Base-by-base conservation (phyloP, 2,329 filamentous ascomycete genomes). In the Dactylonectria estremocensis region DNA sequence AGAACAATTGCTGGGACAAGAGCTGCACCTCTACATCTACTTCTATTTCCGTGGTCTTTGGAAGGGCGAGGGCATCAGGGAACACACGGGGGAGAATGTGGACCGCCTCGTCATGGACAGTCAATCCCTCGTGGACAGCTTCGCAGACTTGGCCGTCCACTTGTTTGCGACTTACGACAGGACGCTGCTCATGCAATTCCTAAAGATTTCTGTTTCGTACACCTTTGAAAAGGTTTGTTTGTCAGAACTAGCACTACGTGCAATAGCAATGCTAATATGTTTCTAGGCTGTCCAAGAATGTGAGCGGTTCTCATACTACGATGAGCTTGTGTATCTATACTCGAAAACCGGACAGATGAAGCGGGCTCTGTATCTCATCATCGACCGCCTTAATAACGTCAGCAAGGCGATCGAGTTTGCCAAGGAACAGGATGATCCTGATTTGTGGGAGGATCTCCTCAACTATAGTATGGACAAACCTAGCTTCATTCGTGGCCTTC, bases 381-480 rank as follows among this genome's bases (percentile, higher is more conserved):
- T 98, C 69, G 94, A 97, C 75, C 91, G 94, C n/a, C 87, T 99
- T 5, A 91, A 91, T 66, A 94, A 99, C 78, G 95, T 98, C 56
- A 92, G 92, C 56, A 95, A 96, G 73, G 96, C 96, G 9, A 99
- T 99, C 73, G 89, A 92, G 1, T 99, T 99, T 76, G 95, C 95
- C 61, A 98, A 98, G 80, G 92, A 95, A 69, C 95, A 98, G 77
- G 91, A 96, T 70, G 95, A 98, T 75, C 91, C 92, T 0, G 95
- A 98, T 74, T 87, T 99, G 0, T 99, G 96, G 96, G 93, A 97
- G 71, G 95, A 98, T 76, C 86, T 99, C 8, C 88, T 99, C 6
- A 91, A 95, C 74, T 98, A 98, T 80, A 95, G 93, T 68, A 98
- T 99, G 96, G 95, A 98, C 82, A 97, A 98, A 77, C 96, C 96